A percentile compares a stretch with the other conserved stretches of the same genome.
Evolutionary conservation across 1,284 basidiomycete genomes (phyloP).

Genomic region (Hymenochaete sp.): DNA sequence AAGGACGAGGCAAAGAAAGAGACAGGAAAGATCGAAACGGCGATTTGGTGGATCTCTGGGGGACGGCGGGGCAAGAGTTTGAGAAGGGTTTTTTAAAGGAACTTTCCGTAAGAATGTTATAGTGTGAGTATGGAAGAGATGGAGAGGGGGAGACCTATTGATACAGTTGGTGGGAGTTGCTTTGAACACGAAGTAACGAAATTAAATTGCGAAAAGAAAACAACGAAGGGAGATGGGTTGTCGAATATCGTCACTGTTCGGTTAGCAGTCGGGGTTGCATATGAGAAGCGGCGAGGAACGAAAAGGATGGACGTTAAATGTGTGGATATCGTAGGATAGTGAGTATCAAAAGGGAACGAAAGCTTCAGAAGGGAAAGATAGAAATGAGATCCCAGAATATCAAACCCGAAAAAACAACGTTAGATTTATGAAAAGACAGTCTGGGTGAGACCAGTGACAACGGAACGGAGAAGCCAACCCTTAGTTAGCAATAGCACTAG

Average conservation of each 20-base stretch:
- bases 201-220: too few relatives aligned
- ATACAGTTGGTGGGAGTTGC: constrained; percentile 5
- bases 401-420: background rate
- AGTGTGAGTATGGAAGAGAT: background rate
- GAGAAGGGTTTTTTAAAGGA: too few relatives aligned
- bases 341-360: background rate
- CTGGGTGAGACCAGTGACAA: background rate
- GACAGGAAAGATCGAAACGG: background rate
- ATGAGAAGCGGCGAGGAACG: background rate
- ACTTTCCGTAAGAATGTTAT: background rate
- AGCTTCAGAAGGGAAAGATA: background rate
- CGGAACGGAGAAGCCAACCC: background rate
- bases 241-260: too few relatives aligned
- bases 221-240: too few relatives aligned
- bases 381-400: background rate
- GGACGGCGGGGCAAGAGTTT: too few relatives aligned
- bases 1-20: constrained; percentile 2
- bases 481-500: constrained; percentile 7
- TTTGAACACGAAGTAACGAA: too few relatives aligned
- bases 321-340: background rate
- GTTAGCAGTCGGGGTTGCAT: too few relatives aligned
- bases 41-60: too few relatives aligned
- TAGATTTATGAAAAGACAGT: background rate
- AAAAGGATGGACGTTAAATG: background rate
- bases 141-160: background rate